Base-by-base conservation (phyloP, 2,329 filamentous ascomycete genomes). In the Mollisiaceae sp. region DNA sequence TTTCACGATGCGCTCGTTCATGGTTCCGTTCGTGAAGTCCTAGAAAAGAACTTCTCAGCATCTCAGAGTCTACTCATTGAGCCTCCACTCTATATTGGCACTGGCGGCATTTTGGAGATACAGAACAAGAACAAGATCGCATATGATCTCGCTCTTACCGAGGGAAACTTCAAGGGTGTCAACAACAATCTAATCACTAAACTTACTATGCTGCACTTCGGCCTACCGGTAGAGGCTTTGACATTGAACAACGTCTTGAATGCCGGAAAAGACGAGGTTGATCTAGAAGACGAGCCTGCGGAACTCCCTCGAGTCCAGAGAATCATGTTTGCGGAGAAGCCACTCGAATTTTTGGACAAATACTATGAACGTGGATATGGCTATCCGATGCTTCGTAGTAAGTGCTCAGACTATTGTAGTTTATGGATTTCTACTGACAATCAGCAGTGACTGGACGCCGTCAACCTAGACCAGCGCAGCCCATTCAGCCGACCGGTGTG, bases 161-260 rank as follows among this genome's bases (percentile, higher is more conserved):
- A 54, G 1, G 56, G 58, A 18, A 41, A 22, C 2, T 71, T 74
- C 41, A 15, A 65, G 15, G 66, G 67, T 27, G 50, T 61, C 12
- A 45, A 65, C 8, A 68, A 75, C 24, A 76, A 75, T 52, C 52
- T 74, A 15, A 63, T 68, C 8, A 75, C 74, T 8, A 76, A 76
- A 60, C 59, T 76, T 18, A 68, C 73, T 9, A 75, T 76, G 75
- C 38, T 73, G 14, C 61, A 73, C 56, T 76, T 75, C 58, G 75
- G 74, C 14, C 64, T 75, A 11, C 74, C 75, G 8, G 69, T 76
- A 27, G 71, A 68, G 32, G 67, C 72, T 6, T 38, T 75, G 20
- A 74, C 72, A 12, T 14, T 56, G 1, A 72, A 68, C n/a, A 75
- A 75, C 47, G 63, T 74, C 15, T n/a, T 62, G 4, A 65, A 66